Percentiles rank a stretch among this genome's conserved stretches.
Evolutionary conservation across 805 yeast species (phyloP).

Genomic region (Wickerhamiella lipophila): DNA sequence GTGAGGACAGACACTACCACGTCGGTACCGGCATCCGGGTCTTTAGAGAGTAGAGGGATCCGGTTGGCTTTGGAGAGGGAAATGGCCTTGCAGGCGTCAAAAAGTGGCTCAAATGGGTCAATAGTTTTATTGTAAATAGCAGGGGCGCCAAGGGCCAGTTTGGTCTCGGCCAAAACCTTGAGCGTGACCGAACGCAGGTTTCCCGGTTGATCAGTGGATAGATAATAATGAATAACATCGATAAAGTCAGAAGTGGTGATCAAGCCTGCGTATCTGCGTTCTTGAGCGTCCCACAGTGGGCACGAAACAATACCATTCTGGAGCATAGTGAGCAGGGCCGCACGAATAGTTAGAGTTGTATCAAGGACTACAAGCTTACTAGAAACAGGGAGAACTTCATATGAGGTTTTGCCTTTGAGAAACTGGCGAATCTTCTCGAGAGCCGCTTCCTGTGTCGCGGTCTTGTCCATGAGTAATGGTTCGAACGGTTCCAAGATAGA

Average conservation of each 20-base stretch:
- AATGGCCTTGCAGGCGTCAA: conserved; percentile 91
- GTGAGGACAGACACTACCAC: conserved; percentile 91
- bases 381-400: conserved; percentile 92
- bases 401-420: conserved; percentile 79
- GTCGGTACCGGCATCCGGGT: conserved; percentile 82
- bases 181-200: conserved; percentile 74
- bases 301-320: conserved; percentile 94
- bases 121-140: conserved; percentile 77
- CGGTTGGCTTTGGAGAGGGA: conserved; percentile 78
- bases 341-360: conserved; percentile 77
- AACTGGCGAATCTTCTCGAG: conserved; percentile 72
- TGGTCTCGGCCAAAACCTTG: conserved; percentile 76
- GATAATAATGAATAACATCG: conserved; percentile 89
- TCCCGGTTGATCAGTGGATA: conserved; percentile 58
- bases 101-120: conserved; percentile 79
- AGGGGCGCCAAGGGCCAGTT: conserved; percentile 71
- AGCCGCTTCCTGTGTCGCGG: conserved; percentile 48
- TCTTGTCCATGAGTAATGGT: conserved; percentile 9
- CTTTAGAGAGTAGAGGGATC: conserved; percentile 87
- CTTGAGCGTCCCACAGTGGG: conserved; percentile 87
- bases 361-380: conserved; percentile 88
- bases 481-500: neutral
- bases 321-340: conserved; percentile 73
- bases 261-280: conserved; percentile 85
- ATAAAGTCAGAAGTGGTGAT: conserved; percentile 86